These are phyloP conservation scores for Puccinellia tenuiflora DNA, from an alignment of 176 grass and related monocot genomes.

Conservation along the genomic window DNA sequence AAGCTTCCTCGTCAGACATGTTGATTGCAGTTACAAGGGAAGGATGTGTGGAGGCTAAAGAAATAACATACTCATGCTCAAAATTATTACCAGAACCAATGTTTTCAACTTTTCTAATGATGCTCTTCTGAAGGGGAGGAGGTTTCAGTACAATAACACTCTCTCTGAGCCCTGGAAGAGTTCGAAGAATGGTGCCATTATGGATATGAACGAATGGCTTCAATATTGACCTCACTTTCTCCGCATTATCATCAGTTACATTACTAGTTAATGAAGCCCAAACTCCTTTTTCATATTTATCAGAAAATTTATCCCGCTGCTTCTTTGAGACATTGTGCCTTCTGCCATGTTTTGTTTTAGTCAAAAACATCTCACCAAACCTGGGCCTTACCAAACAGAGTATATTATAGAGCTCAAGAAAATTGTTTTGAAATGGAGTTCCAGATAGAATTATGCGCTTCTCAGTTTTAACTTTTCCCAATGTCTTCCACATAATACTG, in stretches of 20 bases:
- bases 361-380: conserved; percentile 84
- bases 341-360: conserved; percentile 41
- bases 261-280: conserved; percentile 86
- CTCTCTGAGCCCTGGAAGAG: conserved; percentile 78
- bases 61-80: conserved; percentile 64
- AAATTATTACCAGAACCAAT: conserved; percentile 68
- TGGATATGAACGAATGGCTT: conserved; percentile 94
- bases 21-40: conserved; percentile 61
- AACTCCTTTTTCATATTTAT: conserved; percentile 71
- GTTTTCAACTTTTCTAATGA: conserved; percentile 83
- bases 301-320: conserved; percentile 40
- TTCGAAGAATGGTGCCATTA: conserved; percentile 79
- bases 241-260: conserved; percentile 74
- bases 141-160: conserved; percentile 60
- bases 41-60: conserved; percentile 83
- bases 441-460: conserved; percentile 93
- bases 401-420: conserved; percentile 92
- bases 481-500: conserved; percentile 71
- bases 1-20: conserved; percentile 65
- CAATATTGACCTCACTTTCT: conserved; percentile 75
- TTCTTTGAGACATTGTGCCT: conserved; percentile 35
- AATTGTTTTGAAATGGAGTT: conserved; percentile 94
- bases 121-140: conserved; percentile 47
- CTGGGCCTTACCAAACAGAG: conserved; percentile 77
- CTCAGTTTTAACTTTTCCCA: conserved; percentile 77